Conservation (phyloP, 202 grass and related monocot species). For the Zoysia matrella region DNA sequence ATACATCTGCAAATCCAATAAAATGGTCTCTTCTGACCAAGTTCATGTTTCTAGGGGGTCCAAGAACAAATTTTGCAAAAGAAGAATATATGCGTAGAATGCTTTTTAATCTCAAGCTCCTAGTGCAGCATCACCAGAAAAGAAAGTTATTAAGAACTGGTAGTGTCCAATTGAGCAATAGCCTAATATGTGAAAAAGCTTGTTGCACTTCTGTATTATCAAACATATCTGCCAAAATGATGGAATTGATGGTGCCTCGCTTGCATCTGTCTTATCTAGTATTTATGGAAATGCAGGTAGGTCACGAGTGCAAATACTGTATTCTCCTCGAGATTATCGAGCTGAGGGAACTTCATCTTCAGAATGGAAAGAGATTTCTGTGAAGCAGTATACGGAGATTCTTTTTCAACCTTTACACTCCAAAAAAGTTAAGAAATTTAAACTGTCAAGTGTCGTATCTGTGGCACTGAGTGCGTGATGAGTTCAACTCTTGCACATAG, state of each 20-base stretch:
- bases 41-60: background rate
- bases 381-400: slow-evolving; percentile 84
- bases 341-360: slow-evolving; percentile 74
- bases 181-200: background rate
- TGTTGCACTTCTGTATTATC: slow-evolving; percentile 2
- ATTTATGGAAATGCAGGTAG: slow-evolving; percentile 63
- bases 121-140: background rate
- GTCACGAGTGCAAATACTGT: slow-evolving; percentile 77
- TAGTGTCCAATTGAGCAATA: background rate
- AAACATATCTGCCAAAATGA: slow-evolving; percentile 7
- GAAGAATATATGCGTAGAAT: slow-evolving; percentile 7
- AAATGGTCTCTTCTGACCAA: background rate
- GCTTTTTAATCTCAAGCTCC: background rate
- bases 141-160: background rate
- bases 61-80: no score
- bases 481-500: background rate
- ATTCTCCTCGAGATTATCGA: slow-evolving; percentile 78
- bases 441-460: slow-evolving; percentile 69
- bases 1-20: background rate
- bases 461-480: slow-evolving; percentile 60
- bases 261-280: background rate
- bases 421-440: slow-evolving; percentile 81
- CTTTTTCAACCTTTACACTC: slow-evolving; percentile 80
- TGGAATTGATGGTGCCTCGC: background rate
- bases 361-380: slow-evolving; percentile 80